Evolutionary conservation across 441 rosid species (phyloP).

Genomic region (Biscutella auriculata): DNA sequence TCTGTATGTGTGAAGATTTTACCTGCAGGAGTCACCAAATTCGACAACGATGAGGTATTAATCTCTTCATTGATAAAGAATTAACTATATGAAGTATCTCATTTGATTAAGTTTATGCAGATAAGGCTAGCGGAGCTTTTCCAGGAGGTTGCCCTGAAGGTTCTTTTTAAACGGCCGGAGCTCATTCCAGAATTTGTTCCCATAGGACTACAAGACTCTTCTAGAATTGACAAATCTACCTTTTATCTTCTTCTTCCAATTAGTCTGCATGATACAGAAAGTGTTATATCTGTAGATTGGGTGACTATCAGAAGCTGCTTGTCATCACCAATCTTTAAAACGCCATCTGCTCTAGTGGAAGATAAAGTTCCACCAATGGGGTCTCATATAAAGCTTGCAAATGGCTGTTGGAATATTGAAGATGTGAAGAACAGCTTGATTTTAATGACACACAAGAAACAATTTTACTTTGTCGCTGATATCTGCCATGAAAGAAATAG

Average conservation of each 20-base stretch:
- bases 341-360: conserved; percentile 27
- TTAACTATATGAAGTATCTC: conserved; percentile 14
- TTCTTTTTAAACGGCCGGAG: conserved; percentile 58
- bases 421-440: conserved; percentile 74
- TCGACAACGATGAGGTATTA: conserved; percentile 54
- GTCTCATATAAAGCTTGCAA: conserved; percentile 42
- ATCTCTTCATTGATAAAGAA: not conserved
- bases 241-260: conserved; percentile 86
- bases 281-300: conserved; percentile 55
- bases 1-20: conserved; percentile 57
- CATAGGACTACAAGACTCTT: conserved; percentile 36
- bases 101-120: conserved; percentile 32
- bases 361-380: conserved; percentile 22
- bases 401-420: conserved; percentile 40
- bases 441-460: conserved; percentile 41
- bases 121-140: conserved; percentile 51
- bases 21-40: conserved; percentile 33
- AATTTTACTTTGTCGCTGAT: conserved; percentile 48
- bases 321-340: conserved; percentile 64
- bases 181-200: conserved; percentile 44
- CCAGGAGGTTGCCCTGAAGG: conserved; percentile 79
- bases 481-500: conserved; percentile 39
- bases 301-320: conserved; percentile 50
- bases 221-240: conserved; percentile 33
- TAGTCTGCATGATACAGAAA: conserved; percentile 23